Evolutionary conservation across 257 asterid species (phyloP), one percentile per base, ranked within the genome.

Genomic region (Echium plantagineum): DNA sequence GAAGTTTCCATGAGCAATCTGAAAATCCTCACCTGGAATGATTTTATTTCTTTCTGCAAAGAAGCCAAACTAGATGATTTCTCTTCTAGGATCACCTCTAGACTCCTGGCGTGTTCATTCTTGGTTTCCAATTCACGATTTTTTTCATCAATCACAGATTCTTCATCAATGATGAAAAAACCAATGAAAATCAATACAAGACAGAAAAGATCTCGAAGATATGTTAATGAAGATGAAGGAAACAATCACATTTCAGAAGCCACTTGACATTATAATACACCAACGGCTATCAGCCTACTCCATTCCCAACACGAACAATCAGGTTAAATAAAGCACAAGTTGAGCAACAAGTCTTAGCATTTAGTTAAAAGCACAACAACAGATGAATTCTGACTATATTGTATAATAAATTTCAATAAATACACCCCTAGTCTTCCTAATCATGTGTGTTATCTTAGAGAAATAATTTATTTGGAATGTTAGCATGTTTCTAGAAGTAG

Each of bases 21-120:
- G 19, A 35, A 65, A 22, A 56, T 57, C 48, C 58, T 57, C 47
- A 81, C 81, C 81, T 42, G 63, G 58, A 64, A 57, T 26, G 66
- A 73, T 59, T 59, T 68, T 17, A 78, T 28, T 64, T 63, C 73
- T 48, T 69, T 65, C 66, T 75, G 70, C 63, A 78, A 38, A 52
- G 82, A 75, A 47, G 68, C 73, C 66, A 81, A 67, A 21, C 15
- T 64, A 47, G 48, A 48, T 35, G 80, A 42, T 65, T 73, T 81
- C 49, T 67, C 81, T n/a, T 71, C 71, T 46, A 67, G 57, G 9
- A 62, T 61, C 62, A 59, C 49, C 65, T 73, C 78, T 60, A 78
- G 66, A 31, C 49, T 42, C 24, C 66, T 66, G 53, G 70, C 54
- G n/a, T 71, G 63, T 58, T 69, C 71, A 68, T 77, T 82, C 74